Conservation (phyloP, 2,329 filamentous ascomycete species). For the Botryotinia narcissicola region DNA sequence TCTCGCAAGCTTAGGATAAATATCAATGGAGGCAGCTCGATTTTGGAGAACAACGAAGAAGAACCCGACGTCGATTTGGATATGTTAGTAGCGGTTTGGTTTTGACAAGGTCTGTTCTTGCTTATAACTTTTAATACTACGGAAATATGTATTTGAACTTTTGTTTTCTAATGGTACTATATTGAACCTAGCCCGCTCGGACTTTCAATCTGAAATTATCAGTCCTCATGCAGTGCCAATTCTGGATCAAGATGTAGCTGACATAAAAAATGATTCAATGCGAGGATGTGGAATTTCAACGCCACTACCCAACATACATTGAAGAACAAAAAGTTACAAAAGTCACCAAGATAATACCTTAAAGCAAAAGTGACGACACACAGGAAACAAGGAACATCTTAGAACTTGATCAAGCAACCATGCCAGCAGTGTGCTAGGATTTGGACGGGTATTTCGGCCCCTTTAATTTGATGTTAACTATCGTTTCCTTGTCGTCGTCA, state of each 20-base stretch:
- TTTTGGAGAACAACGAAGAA: not conserved
- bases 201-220: not conserved
- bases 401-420: not conserved
- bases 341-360: not conserved
- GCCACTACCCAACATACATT: too few relatives aligned
- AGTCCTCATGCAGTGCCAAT: not conserved
- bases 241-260: not conserved
- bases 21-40: not conserved
- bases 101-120: conserved; percentile 1
- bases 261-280: not conserved
- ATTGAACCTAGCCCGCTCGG: not conserved
- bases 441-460: not conserved
- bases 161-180: not conserved
- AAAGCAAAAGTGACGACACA: not conserved
- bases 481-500: not conserved
- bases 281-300: not conserved
- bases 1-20: too few relatives aligned
- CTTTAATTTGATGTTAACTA: not conserved
- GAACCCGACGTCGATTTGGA: conserved; percentile 13
- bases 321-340: not conserved
- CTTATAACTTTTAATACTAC: conserved; percentile 4
- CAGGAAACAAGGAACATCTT: not conserved
- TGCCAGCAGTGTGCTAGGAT: too few relatives aligned
- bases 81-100: conserved; percentile 19
- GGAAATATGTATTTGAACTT: not conserved